Base-by-base conservation (phyloP, 768 basidiomycete genomes). In the Boletus barrowsii region DNA sequence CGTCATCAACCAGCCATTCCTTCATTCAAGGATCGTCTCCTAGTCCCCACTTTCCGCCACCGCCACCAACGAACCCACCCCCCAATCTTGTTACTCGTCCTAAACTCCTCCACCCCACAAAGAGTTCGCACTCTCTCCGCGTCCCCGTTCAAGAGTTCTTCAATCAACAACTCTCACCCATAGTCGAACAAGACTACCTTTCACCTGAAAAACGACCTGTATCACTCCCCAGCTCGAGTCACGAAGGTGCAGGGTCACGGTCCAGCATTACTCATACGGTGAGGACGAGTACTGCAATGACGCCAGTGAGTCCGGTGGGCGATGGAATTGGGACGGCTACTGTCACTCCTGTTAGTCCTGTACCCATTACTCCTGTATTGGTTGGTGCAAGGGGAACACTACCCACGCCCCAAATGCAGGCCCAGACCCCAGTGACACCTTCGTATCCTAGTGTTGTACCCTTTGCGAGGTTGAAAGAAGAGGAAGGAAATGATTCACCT, bases 141-240 rank as follows among this genome's bases (percentile, higher is more conserved):
- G 67, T 75, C 15, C 74, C 78, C 26, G 49, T 66, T 20, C 66
- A 63, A 32, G 72, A 62, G 47, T 61, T 58, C 32, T 64, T 58
- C 49, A 67, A 57, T 47, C 62, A 61, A 47, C 84, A 79, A 42
- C 76, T 87, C 36, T 86, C 86, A 2, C 85, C 87, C 0, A 87
- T 88, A 39, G 76, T 76, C 10, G 87, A 87, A 68, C 79, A 79
- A 58, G 82, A 86, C 50, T 85, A 85, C 61, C 63, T 82, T 51
- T 82, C 83, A 7, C 82, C 82, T 0, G 74, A 76, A 46, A 72
- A 70, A 54, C 70, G 72, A 33, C 69, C 73, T 48, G 68, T 48
- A 41, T 74, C 70, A 48, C 67, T 73, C 40, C 68, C 56, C 14
- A 67, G 56, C 49, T 70, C 57, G 5, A 66, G 63, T 49, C 50